Percentiles rank a stretch among this genome's conserved stretches.
Evolutionary conservation across 345 rosid genomes (phyloP).

Genomic region (Dimocarpus longan): DNA sequence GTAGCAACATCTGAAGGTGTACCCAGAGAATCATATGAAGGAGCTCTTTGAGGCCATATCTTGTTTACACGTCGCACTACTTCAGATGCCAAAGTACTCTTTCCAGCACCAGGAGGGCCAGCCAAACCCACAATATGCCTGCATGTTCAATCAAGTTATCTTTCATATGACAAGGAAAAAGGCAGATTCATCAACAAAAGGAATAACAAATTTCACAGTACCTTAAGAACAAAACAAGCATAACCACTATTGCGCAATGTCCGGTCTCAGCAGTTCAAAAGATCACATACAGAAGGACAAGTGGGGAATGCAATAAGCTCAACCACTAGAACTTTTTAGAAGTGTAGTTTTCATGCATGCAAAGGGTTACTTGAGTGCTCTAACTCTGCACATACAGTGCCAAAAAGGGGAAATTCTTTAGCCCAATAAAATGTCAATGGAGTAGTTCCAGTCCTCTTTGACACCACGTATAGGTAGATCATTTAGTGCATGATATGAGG

Average conservation of each 20-base stretch:
- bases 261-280: background rate
- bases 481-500: background rate
- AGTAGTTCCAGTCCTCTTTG: background rate
- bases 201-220: background rate
- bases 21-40: slow-evolving; percentile 67
- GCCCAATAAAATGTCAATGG: background rate
- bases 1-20: slow-evolving; percentile 68
- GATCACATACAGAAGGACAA: background rate
- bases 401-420: background rate
- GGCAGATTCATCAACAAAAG: background rate
- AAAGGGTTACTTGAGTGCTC: background rate
- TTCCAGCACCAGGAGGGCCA: slow-evolving; percentile 97
- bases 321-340: background rate
- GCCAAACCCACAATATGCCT: slow-evolving; percentile 87
- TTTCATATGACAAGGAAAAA: background rate
- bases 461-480: background rate
- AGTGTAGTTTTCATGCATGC: background rate
- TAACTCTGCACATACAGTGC: background rate
- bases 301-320: background rate
- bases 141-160: slow-evolving; percentile 25
- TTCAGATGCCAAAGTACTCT: slow-evolving; percentile 82
- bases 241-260: slow-evolving; percentile 5
- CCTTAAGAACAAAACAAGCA: background rate
- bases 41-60: slow-evolving; percentile 71
- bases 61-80: slow-evolving; percentile 66